phyloP scores from a whole-genome alignment of 306 rosid genomes.

The Hippophae rhamnoides region DNA sequence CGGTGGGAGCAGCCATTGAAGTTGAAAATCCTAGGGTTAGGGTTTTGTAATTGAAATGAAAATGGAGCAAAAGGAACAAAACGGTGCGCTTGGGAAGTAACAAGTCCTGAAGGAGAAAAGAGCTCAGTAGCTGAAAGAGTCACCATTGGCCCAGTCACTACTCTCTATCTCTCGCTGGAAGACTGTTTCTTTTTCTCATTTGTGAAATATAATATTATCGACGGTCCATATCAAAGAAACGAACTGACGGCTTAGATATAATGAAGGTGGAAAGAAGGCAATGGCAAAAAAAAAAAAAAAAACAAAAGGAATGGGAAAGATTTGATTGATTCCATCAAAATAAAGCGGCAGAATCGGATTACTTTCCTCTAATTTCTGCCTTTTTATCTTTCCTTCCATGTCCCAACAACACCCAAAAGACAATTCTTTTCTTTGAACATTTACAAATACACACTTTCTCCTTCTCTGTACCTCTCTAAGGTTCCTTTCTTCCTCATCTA shows the following conservation, averaged over 20 bases:
- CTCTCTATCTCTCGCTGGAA: not conserved
- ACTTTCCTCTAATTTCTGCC: slow-evolving; percentile 28
- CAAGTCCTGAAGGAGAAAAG: slow-evolving; percentile 13
- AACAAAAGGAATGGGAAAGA: too few species aligned
- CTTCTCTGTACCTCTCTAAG: slow-evolving; percentile 25
- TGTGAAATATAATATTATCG: slow-evolving; percentile 3
- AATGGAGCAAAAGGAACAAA: slow-evolving; percentile 10
- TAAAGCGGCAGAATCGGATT: slow-evolving; percentile 58
- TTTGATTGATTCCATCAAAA: not conserved
- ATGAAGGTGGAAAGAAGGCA: too few species aligned
- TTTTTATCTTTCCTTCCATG: slow-evolving; percentile 10
- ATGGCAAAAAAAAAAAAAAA: too few species aligned
- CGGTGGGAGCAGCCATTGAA: slow-evolving; percentile 5
- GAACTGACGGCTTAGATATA: too few species aligned
- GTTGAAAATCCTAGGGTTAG: slow-evolving; percentile 8
- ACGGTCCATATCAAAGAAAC: slow-evolving; percentile 36
- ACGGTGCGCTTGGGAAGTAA: slow-evolving; percentile 5
- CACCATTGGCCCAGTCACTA: slow-evolving; percentile 16
- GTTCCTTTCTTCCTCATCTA: slow-evolving; percentile 28
- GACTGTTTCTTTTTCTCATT: not conserved
- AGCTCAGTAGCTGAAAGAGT: slow-evolving; percentile 22
- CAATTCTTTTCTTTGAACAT: slow-evolving; percentile 36
- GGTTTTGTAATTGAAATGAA: slow-evolving; percentile 17
- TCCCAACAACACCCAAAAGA: too few species aligned
- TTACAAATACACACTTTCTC: slow-evolving; percentile 10